Percentiles rank a stretch among this genome's conserved stretches.
phyloP scores from a whole-genome alignment of 768 basidiomycete species.

The Mycena chlorophos region DNA sequence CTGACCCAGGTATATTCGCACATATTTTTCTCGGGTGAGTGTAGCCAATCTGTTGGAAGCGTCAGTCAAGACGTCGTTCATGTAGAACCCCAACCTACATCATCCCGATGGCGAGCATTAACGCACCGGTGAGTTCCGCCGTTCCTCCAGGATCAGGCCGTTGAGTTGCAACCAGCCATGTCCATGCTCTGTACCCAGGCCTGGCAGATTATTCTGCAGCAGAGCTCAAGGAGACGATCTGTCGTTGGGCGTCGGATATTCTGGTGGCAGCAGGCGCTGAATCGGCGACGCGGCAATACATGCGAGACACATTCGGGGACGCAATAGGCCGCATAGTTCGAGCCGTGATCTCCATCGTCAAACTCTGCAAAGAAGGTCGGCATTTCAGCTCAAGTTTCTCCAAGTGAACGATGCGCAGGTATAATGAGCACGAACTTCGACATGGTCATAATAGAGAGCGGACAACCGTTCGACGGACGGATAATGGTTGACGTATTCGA shows the following conservation, averaged over 20 bases:
- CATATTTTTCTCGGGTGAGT: constrained; percentile 55
- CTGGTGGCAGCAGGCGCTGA: constrained; percentile 61
- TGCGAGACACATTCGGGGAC: constrained; percentile 52
- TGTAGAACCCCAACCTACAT: constrained; percentile 73
- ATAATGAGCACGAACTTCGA: constrained; percentile 80
- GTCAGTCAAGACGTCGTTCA: constrained; percentile 6
- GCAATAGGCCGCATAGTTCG: constrained; percentile 69
- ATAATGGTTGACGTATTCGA: constrained; percentile 65
- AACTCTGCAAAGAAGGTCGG: constrained; percentile 57
- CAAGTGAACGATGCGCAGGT: constrained; percentile 26
- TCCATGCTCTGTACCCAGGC: constrained; percentile 66
- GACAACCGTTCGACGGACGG: constrained; percentile 47
- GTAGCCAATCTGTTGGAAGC: neutral
- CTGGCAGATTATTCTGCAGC: constrained; percentile 65
- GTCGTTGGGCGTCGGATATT: constrained; percentile 71
- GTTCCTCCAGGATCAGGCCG: neutral
- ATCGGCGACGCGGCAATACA: constrained; percentile 34
- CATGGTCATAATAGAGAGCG: constrained; percentile 59
- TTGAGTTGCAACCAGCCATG: constrained; percentile 36
- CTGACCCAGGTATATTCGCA: constrained; percentile 61
- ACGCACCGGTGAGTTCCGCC: constrained; percentile 46
- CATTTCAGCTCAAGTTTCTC: no score
- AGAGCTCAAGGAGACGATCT: constrained; percentile 72
- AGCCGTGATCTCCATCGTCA: constrained; percentile 61
- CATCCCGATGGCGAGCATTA: constrained; percentile 74